Evolutionary conservation across 2,329 filamentous ascomycete genomes (phyloP).

Genomic region (Ilyonectria mors-panacis): DNA sequence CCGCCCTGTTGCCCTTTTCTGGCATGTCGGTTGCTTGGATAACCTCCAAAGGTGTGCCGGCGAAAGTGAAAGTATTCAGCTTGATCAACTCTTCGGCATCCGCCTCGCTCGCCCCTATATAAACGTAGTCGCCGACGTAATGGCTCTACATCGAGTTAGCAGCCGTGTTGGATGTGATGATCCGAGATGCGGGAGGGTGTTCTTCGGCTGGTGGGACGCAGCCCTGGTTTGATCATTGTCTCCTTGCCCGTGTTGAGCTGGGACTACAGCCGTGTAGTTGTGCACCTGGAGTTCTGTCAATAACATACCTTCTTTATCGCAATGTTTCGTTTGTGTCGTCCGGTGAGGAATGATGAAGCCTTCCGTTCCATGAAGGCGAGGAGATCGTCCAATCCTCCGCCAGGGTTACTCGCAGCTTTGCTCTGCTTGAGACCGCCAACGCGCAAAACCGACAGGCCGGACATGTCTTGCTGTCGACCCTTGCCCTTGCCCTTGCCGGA

Average conservation of each 20-base stretch:
- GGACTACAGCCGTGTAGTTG: constrained; percentile 37
- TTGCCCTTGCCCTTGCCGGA: constrained; percentile 43
- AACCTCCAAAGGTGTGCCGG: constrained; percentile 73
- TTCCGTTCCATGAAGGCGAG: constrained; percentile 81
- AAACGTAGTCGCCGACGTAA: constrained; percentile 77
- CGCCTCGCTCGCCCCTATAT: constrained; percentile 76
- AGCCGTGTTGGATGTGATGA: constrained; percentile 55
- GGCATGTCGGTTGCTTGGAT: constrained; percentile 63
- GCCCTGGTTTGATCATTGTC: constrained; percentile 40
- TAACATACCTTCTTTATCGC: constrained; percentile 85
- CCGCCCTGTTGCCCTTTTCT: constrained; percentile 53
- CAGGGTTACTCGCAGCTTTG: constrained; percentile 76
- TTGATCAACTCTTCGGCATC: constrained; percentile 76
- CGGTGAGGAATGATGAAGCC: constrained; percentile 68
- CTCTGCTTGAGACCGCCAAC: constrained; percentile 77
- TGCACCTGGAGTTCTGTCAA: constrained; percentile 52
- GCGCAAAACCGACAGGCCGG: constrained; percentile 56
- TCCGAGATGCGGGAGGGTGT: constrained; percentile 40
- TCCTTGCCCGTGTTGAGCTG: constrained; percentile 39
- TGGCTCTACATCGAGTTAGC: constrained; percentile 82
- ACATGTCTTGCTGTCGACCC: constrained; percentile 40
- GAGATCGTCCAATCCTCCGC: constrained; percentile 76
- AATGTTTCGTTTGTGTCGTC: constrained; percentile 63
- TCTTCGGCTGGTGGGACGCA: constrained; percentile 37
- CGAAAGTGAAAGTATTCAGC: constrained; percentile 78